Conservation (phyloP, 1,284 basidiomycete species). For the Rhizoctonia solani region DNA sequence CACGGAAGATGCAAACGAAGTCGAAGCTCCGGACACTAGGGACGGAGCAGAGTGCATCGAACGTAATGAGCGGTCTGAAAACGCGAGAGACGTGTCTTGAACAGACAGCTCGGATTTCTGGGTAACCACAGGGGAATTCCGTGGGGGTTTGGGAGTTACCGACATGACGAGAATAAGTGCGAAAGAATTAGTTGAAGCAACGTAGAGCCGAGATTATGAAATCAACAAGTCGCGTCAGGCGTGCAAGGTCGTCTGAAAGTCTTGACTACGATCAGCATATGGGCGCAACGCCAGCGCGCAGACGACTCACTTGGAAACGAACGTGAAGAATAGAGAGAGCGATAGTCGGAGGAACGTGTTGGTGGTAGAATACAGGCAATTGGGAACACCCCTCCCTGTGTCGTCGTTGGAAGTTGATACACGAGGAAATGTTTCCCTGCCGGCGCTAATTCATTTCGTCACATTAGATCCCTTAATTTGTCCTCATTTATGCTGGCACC, state of each 20-base stretch:
- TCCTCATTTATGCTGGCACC: no score
- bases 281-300: neutral
- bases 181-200: neutral
- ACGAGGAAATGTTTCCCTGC: neutral
- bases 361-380: no score
- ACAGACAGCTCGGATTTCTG: neutral
- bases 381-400: neutral
- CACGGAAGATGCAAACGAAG: neutral
- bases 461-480: neutral
- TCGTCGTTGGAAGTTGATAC: neutral
- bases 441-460: conserved; percentile 3
- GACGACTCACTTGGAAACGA: conserved; percentile 2
- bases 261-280: neutral
- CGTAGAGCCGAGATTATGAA: no score
- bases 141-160: neutral
- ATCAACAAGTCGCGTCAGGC: neutral
- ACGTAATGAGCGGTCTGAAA: conserved; percentile 17
- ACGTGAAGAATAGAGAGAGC: neutral
- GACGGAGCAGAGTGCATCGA: conserved; percentile 33
- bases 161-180: neutral
- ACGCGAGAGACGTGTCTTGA: conserved; percentile 24
- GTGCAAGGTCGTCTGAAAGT: neutral
- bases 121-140: neutral
- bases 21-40: neutral
- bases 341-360: no score